These are phyloP conservation scores for Coemansia sp. DNA, from an alignment of 192 early-diverging fungal genomes.

Conservation along the genomic window DNA sequence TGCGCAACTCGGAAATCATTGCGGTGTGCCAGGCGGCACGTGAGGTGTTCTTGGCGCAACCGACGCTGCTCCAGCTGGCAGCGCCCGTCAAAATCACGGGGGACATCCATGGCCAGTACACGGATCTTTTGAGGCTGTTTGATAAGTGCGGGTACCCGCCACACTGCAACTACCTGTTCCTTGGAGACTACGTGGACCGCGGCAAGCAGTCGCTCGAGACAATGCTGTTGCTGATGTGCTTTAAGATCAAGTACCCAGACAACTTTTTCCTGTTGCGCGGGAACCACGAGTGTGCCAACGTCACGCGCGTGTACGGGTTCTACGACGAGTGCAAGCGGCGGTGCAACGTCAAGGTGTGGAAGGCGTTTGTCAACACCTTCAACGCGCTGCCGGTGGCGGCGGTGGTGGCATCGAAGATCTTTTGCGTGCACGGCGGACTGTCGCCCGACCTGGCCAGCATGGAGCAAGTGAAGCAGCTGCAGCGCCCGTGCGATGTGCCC, in stretches of 20 bases:
- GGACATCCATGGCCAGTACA: slow-evolving; percentile 95
- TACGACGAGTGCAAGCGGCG: slow-evolving; percentile 97
- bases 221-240: slow-evolving; percentile 88
- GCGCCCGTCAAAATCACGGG: slow-evolving; percentile 81
- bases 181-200: slow-evolving; percentile 97
- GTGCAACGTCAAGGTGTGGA: slow-evolving; percentile 85
- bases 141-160: slow-evolving; percentile 94
- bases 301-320: slow-evolving; percentile 94
- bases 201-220: slow-evolving; percentile 96
- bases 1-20: slow-evolving; percentile 84
- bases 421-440: slow-evolving; percentile 93
- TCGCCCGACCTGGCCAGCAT: slow-evolving; percentile 76
- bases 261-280: slow-evolving; percentile 97
- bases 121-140: slow-evolving; percentile 88
- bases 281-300: slow-evolving; percentile 94
- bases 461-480: slow-evolving; percentile 81
- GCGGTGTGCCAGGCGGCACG: slow-evolving; percentile 83
- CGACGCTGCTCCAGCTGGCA: slow-evolving; percentile 72
- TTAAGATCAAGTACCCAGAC: slow-evolving; percentile 96
- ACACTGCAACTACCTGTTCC: slow-evolving; percentile 84
- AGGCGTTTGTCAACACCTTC: slow-evolving; percentile 90
- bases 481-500: slow-evolving; percentile 86
- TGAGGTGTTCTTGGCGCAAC: slow-evolving; percentile 88
- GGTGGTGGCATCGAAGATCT: slow-evolving; percentile 90
- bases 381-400: slow-evolving; percentile 91